phyloP scores from a whole-genome alignment of 192 early-diverging fungal species.

The Linnemannia schmuckeri region DNA sequence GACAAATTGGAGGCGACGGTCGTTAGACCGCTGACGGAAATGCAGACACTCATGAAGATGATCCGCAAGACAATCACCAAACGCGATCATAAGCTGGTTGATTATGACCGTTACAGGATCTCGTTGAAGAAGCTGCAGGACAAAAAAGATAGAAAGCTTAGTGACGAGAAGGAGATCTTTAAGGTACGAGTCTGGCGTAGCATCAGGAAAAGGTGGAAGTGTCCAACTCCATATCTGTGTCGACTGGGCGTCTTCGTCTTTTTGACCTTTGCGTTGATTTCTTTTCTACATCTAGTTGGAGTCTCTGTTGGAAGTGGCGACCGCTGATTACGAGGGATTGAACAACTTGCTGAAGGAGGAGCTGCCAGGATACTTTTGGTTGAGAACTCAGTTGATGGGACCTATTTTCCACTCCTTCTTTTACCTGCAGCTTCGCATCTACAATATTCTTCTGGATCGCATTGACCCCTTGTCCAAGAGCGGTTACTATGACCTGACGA shows the following conservation, averaged over 20 bases:
- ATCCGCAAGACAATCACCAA: conserved; percentile 91
- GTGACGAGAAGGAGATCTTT: conserved; percentile 77
- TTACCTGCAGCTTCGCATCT: conserved; percentile 84
- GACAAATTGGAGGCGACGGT: conserved; percentile 81
- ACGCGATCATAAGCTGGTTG: conserved; percentile 91
- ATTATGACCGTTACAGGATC: conserved; percentile 89
- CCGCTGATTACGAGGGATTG: conserved; percentile 85
- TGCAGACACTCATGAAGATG: conserved; percentile 79
- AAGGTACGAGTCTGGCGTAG: conserved; percentile 54
- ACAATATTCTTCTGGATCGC: conserved; percentile 71
- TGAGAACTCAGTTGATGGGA: conserved; percentile 85
- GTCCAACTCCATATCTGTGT: background rate
- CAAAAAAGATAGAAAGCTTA: conserved; percentile 71
- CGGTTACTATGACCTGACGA: conserved; percentile 70
- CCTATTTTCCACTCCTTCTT: conserved; percentile 90
- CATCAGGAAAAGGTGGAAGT: background rate
- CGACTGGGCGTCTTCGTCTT: background rate
- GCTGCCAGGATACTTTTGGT: conserved; percentile 82
- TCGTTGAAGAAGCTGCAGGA: conserved; percentile 81
- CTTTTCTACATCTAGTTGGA: conserved; percentile 61
- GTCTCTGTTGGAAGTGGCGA: conserved; percentile 81
- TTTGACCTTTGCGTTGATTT: background rate
- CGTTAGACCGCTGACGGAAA: conserved; percentile 81
- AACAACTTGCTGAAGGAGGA: conserved; percentile 88
- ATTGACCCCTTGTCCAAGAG: conserved; percentile 70